A percentile compares a stretch with the other conserved stretches of the same genome.
These are phyloP conservation scores for Exophiala mesophila DNA, from an alignment of 2,329 filamentous ascomycete species.

Conservation along the genomic window DNA sequence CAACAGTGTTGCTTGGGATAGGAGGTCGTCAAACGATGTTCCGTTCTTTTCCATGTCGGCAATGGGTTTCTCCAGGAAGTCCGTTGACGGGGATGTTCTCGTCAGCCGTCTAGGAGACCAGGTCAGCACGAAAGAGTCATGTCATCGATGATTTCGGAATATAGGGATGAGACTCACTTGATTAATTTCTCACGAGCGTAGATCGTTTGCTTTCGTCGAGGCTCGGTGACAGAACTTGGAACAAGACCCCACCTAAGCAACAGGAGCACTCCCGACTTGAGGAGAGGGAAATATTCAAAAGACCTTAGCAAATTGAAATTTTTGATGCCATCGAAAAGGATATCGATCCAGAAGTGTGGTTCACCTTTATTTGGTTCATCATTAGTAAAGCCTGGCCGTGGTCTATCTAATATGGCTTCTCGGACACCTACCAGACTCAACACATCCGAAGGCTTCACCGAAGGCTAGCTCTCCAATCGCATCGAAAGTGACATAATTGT, in stretches of 20 bases:
- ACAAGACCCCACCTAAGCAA: conserved; percentile 1
- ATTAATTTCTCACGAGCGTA: conserved; percentile 7
- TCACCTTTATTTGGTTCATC: background rate
- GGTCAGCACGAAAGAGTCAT: background rate
- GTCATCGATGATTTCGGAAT: no score
- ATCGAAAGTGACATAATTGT: conserved; percentile 37
- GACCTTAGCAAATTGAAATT: background rate
- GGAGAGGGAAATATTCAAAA: background rate
- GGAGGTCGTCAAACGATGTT: background rate
- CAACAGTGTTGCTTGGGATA: background rate
- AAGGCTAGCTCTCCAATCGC: conserved; percentile 38
- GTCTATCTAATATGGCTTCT: background rate
- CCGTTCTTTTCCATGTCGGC: background rate
- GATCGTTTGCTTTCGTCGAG: conserved; percentile 1
- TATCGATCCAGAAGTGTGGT: conserved; percentile 26
- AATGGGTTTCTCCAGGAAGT: conserved; percentile 1
- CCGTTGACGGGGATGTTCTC: background rate
- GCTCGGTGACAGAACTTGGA: conserved; percentile 3
- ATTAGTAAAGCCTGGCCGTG: background rate
- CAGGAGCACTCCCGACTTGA: background rate
- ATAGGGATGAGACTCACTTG: background rate
- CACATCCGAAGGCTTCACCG: conserved; percentile 37
- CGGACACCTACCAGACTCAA: conserved; percentile 25
- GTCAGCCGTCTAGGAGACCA: background rate
- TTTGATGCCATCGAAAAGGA: conserved; percentile 13